Conservation (phyloP, 2,329 filamentous ascomycete genomes). For the Harringtonia aguacate region DNA sequence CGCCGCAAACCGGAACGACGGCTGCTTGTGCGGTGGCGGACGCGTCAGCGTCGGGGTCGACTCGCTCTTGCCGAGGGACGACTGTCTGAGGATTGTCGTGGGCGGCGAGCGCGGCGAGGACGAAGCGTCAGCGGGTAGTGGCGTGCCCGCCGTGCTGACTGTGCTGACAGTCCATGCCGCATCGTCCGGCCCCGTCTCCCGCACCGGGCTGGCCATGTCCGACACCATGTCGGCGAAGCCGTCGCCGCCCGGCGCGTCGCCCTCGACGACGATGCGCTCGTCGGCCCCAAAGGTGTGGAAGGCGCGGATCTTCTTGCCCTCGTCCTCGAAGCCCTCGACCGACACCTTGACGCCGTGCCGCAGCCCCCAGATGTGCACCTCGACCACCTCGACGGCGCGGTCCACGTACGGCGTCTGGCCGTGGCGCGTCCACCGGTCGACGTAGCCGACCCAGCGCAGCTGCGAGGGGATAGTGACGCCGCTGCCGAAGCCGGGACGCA, state of each 20-base stretch:
- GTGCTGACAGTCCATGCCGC: background rate
- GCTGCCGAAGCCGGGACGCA: constrained; percentile 74
- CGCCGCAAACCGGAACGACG: constrained; percentile 4
- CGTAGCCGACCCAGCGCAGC: constrained; percentile 76
- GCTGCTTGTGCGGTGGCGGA: background rate
- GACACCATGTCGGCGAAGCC: constrained; percentile 41
- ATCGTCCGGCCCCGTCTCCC: background rate
- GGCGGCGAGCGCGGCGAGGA: too few relatives aligned
- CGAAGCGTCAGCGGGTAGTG: too few relatives aligned
- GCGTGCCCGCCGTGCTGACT: background rate
- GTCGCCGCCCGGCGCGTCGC: constrained; percentile 35
- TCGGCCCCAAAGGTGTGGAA: constrained; percentile 69
- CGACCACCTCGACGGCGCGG: constrained; percentile 69
- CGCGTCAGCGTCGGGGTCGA: background rate
- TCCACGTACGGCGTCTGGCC: constrained; percentile 72
- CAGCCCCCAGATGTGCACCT: constrained; percentile 84
- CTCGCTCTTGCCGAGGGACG: background rate
- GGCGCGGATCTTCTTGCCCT: constrained; percentile 74
- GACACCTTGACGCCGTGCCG: constrained; percentile 79
- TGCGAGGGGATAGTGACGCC: constrained; percentile 93
- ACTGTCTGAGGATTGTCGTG: too few relatives aligned
- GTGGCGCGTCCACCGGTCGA: constrained; percentile 67
- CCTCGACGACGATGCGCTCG: constrained; percentile 62
- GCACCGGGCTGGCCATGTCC: constrained; percentile 31
- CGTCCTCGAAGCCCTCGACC: constrained; percentile 77